Base-by-base conservation (phyloP, 140 eudicot species). In the Artemisia princeps region DNA sequence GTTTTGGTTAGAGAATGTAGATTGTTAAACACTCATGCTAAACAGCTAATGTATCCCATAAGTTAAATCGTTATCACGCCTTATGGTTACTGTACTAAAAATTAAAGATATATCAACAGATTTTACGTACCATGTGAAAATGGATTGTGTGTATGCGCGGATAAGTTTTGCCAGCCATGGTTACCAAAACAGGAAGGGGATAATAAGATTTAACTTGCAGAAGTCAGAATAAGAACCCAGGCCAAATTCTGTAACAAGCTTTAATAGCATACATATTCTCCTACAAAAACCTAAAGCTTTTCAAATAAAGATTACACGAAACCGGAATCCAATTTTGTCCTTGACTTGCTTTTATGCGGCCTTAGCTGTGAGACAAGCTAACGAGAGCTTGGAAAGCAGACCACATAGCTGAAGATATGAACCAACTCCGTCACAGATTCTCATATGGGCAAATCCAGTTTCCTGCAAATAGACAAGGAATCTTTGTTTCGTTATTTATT, bases 391-490 rank as follows among this genome's bases (percentile, higher is more conserved):
- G 6, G 96, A 92, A 64, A 92, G 84, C 71, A 92, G 68, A 68
- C 98, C 98, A 63, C 94, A 92, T 30, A 92, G 74, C 64, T 92
- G 98, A 77, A 92, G 96, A 84, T 88, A 92, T 37, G 98, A 86
- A 74, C 98, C 98, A 68, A 92, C 98, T 77, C 98, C 98, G 28
- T 92, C 98, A 54, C 90, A 88, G 62, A 88, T 92, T 77, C 98
- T 92, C 98, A 92, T 92, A 80, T 88, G 98, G 11, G 95, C 95
- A 84, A 88, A 88, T 68, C 96, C 98, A 80, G 96, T 92, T 80
- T 92, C 98, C 96, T 92, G 73, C 69, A 63, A 49, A 52, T 42
- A 40, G 6, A 42, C 20, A 50, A 56, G 5, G 3, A 14, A 15
- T 7, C 14, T 56, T 11, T 19, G 33, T 10, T 56, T 22, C 2